phyloP scores from a whole-genome alignment of 2,329 filamentous ascomycete genomes.

The Alternaria sp. region DNA sequence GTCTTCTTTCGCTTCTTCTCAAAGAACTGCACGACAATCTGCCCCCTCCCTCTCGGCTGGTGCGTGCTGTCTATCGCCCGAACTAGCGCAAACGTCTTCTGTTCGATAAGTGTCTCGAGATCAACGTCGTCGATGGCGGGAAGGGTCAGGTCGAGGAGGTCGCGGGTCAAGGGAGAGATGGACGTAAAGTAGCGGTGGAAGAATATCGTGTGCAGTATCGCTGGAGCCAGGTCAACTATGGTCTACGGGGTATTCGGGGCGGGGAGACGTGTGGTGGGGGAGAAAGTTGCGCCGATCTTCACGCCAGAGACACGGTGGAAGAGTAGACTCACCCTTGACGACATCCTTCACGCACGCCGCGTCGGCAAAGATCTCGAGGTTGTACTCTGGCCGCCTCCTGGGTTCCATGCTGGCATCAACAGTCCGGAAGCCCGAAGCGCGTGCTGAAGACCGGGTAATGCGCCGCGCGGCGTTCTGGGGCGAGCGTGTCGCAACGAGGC shows the following conservation, averaged over 20 bases:
- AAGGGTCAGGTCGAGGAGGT: constrained; percentile 88
- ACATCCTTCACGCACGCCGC: constrained; percentile 88
- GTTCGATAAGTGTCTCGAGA: constrained; percentile 91
- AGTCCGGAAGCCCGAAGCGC: constrained; percentile 14
- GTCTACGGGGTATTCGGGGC: constrained; percentile 7
- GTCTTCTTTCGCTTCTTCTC: constrained; percentile 87
- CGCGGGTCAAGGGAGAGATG: constrained; percentile 79
- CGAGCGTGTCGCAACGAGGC: constrained; percentile 15
- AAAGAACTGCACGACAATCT: constrained; percentile 89
- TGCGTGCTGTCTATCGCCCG: constrained; percentile 72
- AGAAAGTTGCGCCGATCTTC: constrained; percentile 2
- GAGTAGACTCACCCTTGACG: constrained; percentile 74
- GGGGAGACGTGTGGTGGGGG: constrained; percentile 16
- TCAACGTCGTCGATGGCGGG: constrained; percentile 89
- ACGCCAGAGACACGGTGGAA: constrained; percentile 5
- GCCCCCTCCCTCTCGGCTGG: constrained; percentile 69
- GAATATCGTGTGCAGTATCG: constrained; percentile 95
- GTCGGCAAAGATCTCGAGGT: constrained; percentile 92
- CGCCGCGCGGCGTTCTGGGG: constrained; percentile 19
- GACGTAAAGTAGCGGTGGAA: constrained; percentile 97
- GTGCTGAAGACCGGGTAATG: constrained; percentile 14
- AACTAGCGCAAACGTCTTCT: constrained; percentile 78
- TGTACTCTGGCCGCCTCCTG: constrained; percentile 81
- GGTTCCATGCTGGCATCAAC: constrained; percentile 63
- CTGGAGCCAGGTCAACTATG: constrained; percentile 54